Evolutionary conservation across 441 rosid genomes (phyloP), one percentile per base, ranked within the genome.

Genomic region (Gossypium laxum): DNA sequence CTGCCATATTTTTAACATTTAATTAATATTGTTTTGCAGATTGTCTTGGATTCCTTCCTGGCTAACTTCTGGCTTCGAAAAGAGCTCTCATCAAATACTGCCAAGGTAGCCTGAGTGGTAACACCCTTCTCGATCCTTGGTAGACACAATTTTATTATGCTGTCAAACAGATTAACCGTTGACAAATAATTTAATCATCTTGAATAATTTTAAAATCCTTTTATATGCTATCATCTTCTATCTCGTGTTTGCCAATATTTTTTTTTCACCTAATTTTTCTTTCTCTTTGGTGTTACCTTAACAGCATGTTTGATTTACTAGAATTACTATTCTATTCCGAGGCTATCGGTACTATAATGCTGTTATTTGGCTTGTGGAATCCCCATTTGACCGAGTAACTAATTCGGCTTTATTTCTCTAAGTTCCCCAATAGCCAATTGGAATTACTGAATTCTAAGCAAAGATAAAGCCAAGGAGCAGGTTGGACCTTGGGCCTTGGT

Each of bases 21-120:
- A 58, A 57, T 4, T 4, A 24, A 34, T 47, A 2, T 8, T 3
- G 11, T 48, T 68, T 1, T 83, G 82, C 56, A 87, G 98, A 92
- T 92, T 70, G 75, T 92, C 80, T 47, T 92, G 75, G 97, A 93
- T 82, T 89, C 97, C 0, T 73, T 91, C 54, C 84, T 93, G 5
- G 92, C 91, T 28, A 91, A 89, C 70, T 76, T 78, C 73, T 89
- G 91, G 89, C 85, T 80, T 45, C 85, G 80, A 70, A 81, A 54
- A 75, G 77, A 85, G 79, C 75, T 26, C 26, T 62, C 82, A 8
- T 64, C 88, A 17, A 67, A 74, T 54, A 67, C 69, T 63, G 80
- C 74, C 73, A 87, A 91, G 89, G 73, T 74, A 52, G 82, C 87
- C 47, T 88, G 84, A 87, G 47, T 8, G 10, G 8, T 8, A 48